Evolutionary conservation across 768 basidiomycete genomes (phyloP), one percentile per base, ranked within the genome.

Genomic region (Tubosaeta sp.): DNA sequence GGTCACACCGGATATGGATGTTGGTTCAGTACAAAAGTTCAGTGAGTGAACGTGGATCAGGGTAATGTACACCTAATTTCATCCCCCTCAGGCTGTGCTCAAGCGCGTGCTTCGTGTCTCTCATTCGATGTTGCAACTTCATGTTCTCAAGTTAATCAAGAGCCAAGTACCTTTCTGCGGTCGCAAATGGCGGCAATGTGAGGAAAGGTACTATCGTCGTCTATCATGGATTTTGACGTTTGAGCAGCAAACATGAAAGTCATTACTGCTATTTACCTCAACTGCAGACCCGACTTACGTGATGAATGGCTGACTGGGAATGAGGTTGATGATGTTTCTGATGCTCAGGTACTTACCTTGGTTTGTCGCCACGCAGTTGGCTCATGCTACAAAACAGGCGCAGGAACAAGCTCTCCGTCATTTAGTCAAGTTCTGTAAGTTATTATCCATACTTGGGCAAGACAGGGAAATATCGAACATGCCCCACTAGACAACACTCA

Each of bases 141-240:
- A 96, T 69, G 83, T 96, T 9, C 76, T 99, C 57, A 99, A 99
- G 71, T 75, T 98, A 52, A 94, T 98, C 76, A 99, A 99, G 76
- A 94, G 92, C 57, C 96, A 98, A 77, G 94, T 98, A 6, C 96
- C 96, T 2, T 97, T 93, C 68, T 95, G 93, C 63, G 96, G 95
- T 18, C 79, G 95, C 36, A 97, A 95, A 71, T 99, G 96, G 96
- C 79, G 95, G 45, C 94, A 96, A 74, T 88, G 94, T 96, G 70
- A 60, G 81, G 67, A 39, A 44, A 44, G 43, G 46, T 49, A 46
- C 36, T 49, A 18, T 19, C 19, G 46, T 32, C 22, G 35, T n/a
- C 4, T 29, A 31, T 40, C 30, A 34, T 24, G n/a, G 3, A 29
- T 45, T 44, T 56, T 66, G 38, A 66, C 31, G 29, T 45, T 44